phyloP scores from a whole-genome alignment of 2,329 filamentous ascomycete genomes.

The Ophiocordyceps camponoti-saundersi region DNA sequence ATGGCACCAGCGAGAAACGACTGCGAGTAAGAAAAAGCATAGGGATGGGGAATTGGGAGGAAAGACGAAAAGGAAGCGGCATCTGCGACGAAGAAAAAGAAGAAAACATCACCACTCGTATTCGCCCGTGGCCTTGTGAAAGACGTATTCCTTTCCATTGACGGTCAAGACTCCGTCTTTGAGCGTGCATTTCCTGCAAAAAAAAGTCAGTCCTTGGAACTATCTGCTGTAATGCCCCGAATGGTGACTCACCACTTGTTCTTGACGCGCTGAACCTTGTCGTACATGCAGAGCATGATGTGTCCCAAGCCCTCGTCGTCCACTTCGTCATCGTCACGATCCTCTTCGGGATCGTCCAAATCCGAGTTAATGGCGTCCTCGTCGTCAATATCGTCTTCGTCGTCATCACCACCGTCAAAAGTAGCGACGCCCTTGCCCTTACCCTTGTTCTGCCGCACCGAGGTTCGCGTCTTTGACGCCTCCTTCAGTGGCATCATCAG shows the following conservation, averaged over 20 bases:
- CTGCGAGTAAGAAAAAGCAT: no score
- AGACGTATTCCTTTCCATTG: constrained; percentile 89
- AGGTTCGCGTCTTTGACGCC: constrained; percentile 19
- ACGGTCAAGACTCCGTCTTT: constrained; percentile 93
- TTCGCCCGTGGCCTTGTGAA: constrained; percentile 93
- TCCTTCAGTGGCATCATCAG: constrained; percentile 57
- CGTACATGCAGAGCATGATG: constrained; percentile 97
- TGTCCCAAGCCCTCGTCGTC: constrained; percentile 71
- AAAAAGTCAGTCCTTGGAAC: background rate
- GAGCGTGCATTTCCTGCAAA: constrained; percentile 75
- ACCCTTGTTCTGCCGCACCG: constrained; percentile 5
- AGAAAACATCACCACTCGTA: constrained; percentile 67
- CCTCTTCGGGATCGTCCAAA: constrained; percentile 85
- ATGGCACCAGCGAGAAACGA: background rate
- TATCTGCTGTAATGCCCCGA: background rate
- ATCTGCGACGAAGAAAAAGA: no score
- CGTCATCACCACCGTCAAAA: constrained; percentile 47
- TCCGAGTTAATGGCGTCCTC: constrained; percentile 98
- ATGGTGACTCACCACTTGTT: constrained; percentile 65
- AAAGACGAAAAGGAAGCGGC: no score
- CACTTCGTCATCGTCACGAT: constrained; percentile 67
- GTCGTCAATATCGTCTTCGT: constrained; percentile 47
- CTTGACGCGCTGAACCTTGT: constrained; percentile 98
- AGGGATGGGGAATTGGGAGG: no score
- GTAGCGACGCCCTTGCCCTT: constrained; percentile 22